Percentiles rank a stretch among this genome's conserved stretches.
phyloP scores from a whole-genome alignment of 1,284 basidiomycete species.

The Fomitopsis pinicola region DNA sequence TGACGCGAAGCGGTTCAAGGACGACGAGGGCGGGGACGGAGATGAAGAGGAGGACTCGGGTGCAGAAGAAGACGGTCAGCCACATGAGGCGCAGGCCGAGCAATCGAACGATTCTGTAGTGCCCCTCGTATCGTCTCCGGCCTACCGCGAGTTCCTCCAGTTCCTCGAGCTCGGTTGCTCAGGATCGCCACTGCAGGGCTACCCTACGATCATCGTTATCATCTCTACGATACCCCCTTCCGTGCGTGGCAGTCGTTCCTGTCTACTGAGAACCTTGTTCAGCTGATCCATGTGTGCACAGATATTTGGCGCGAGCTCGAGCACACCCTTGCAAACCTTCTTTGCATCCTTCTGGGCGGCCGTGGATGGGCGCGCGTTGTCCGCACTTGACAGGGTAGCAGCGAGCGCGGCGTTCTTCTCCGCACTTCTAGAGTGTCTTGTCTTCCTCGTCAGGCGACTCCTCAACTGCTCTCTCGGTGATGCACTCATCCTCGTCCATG shows the following conservation, averaged over 20 bases:
- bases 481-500: constrained; percentile 10
- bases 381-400: constrained; percentile 43
- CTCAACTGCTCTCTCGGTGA: constrained; percentile 16
- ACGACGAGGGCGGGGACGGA: constrained; percentile 25
- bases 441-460: constrained; percentile 50
- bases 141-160: constrained; percentile 68
- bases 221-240: constrained; percentile 72
- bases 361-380: constrained; percentile 60
- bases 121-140: constrained; percentile 30
- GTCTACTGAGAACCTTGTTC: neutral
- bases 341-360: constrained; percentile 78
- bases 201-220: constrained; percentile 74
- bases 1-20: constrained; percentile 26
- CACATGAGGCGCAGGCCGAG: constrained; percentile 28
- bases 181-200: constrained; percentile 71
- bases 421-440: constrained; percentile 65
- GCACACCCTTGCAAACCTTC: constrained; percentile 38
- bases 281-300: neutral
- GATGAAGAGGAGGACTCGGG: constrained; percentile 25
- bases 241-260: constrained; percentile 30
- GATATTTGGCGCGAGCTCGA: constrained; percentile 16
- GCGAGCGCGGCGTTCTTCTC: constrained; percentile 61
- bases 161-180: constrained; percentile 76
- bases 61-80: constrained; percentile 31
- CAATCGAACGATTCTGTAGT: constrained; percentile 7